Base-by-base conservation (phyloP, 805 yeast genomes). In the Yamadazyma insecticola region DNA sequence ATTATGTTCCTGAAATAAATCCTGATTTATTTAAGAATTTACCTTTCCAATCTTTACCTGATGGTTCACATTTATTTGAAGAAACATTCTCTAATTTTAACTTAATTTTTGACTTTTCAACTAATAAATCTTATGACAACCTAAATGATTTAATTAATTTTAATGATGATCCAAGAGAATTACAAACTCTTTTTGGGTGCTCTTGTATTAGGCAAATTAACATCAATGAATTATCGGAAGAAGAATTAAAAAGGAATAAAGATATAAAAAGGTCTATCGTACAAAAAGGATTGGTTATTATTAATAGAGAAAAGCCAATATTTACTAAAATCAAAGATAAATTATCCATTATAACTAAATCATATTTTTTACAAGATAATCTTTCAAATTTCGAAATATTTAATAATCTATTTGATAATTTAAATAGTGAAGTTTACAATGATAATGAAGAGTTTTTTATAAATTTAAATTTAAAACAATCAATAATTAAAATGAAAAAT, bases 11-110 rank as follows among this genome's bases (percentile, higher is more conserved):
- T 2, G 58, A 60, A 25, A 54, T 59, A 32, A 42, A 42, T 10
- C 47, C 57, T 23, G 44, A 51, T 21, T 59, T 82, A 13, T 92
- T 96, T 89, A 88, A 92, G 8, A 78, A 81, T 48, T 58, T 92
- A 24, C 94, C 98, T 3, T 92, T 92, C 50, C 97, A 89, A 52
- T 95, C 96, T 2, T 62, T 92, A 14, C 97, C 98, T 0, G 98
- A 92, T 57, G 97, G 97, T 4, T 81, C 94, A 2, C 98, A 92
- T 54, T 70, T 89, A 14, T 90, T 80, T 51, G 95, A 88, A 51
- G 97, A 92, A 55, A 88, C 95, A 1, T 87, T 89, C 50, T 81
- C 95, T 15, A 86, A 86, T 51, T 90, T 90, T 59, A 89, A 95
- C 15, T 61, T 90, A 26, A 70, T 82, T 5, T 84, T 77, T 50